phyloP scores from a whole-genome alignment of 768 basidiomycete species.

The Vararia minispora region DNA sequence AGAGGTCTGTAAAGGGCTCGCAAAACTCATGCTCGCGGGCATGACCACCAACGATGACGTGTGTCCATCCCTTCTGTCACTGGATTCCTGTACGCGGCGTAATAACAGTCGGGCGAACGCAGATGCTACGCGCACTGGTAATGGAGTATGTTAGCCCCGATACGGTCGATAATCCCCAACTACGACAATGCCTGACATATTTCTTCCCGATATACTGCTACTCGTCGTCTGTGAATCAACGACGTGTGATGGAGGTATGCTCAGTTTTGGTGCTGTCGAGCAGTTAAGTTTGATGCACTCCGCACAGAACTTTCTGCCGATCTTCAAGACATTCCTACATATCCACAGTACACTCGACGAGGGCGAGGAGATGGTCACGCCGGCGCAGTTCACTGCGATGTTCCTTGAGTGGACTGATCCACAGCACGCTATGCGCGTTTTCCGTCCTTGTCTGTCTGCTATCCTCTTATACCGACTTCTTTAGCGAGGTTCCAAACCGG shows the following conservation, averaged over 20 bases:
- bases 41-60: slow-evolving; percentile 67
- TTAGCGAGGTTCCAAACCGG: slow-evolving; percentile 31
- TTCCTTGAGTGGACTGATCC: slow-evolving; percentile 88
- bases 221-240: slow-evolving; percentile 66
- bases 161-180: slow-evolving; percentile 68
- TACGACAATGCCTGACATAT: slow-evolving; percentile 77
- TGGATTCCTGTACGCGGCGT: neutral
- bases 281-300: neutral
- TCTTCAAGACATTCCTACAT: slow-evolving; percentile 49
- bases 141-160: slow-evolving; percentile 69
- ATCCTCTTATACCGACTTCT: slow-evolving; percentile 3
- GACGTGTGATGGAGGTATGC: slow-evolving; percentile 55
- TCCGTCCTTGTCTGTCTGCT: slow-evolving; percentile 5
- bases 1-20: slow-evolving; percentile 61
- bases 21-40: slow-evolving; percentile 78
- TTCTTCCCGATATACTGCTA: slow-evolving; percentile 85
- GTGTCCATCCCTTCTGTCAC: neutral
- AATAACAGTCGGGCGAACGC: neutral
- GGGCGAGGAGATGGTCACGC: slow-evolving; percentile 61
- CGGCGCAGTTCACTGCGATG: slow-evolving; percentile 65
- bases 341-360: slow-evolving; percentile 58
- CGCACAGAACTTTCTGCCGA: slow-evolving; percentile 55
- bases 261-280: neutral
- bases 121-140: slow-evolving; percentile 40
- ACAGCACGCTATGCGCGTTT: slow-evolving; percentile 48